Conservation (phyloP, 2,329 filamentous ascomycete species). For the Aspergillus latus region DNA sequence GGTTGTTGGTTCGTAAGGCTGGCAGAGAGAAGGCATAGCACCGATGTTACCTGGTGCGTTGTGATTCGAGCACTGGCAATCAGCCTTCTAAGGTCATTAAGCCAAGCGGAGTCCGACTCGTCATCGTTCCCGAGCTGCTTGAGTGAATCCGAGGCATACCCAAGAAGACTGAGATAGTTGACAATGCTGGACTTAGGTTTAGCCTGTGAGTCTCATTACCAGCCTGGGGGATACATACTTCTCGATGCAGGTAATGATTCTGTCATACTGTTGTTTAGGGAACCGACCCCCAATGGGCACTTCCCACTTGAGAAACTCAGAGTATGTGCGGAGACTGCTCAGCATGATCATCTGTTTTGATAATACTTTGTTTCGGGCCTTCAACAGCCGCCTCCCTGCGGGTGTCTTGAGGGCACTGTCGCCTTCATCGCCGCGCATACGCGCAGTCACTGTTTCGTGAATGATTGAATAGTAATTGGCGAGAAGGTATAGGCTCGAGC, state of each 20-base stretch:
- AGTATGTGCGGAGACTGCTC: slow-evolving; percentile 62
- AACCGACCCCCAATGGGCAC: slow-evolving; percentile 71
- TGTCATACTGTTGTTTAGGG: slow-evolving; percentile 63
- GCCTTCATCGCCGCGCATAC: slow-evolving; percentile 60
- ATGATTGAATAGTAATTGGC: slow-evolving; percentile 74
- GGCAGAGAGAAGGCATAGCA: slow-evolving; percentile 68
- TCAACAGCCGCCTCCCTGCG: slow-evolving; percentile 56
- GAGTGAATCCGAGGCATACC: slow-evolving; percentile 62
- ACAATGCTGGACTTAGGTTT: slow-evolving; percentile 51
- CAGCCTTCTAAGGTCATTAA: slow-evolving; percentile 60
- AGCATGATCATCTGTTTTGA: slow-evolving; percentile 67
- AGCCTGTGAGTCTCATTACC: not conserved
- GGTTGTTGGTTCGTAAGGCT: slow-evolving; percentile 65
- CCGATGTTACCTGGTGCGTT: slow-evolving; percentile 67
- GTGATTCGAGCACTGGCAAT: slow-evolving; percentile 60
- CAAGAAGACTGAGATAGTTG: slow-evolving; percentile 67
- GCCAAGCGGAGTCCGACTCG: slow-evolving; percentile 56
- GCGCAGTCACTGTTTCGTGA: slow-evolving; percentile 64
- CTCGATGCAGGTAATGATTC: slow-evolving; percentile 60
- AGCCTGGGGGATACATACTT: slow-evolving; percentile 40
- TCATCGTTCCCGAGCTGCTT: slow-evolving; percentile 33
- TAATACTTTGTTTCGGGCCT: slow-evolving; percentile 62
- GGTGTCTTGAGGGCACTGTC: slow-evolving; percentile 54
- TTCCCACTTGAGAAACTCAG: slow-evolving; percentile 67
- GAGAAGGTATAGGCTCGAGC: slow-evolving; percentile 67